Evolutionary conservation across 2,329 filamentous ascomycete genomes (phyloP), one percentile per base, ranked within the genome.

Genomic region (Epichloe gansuensis): DNA sequence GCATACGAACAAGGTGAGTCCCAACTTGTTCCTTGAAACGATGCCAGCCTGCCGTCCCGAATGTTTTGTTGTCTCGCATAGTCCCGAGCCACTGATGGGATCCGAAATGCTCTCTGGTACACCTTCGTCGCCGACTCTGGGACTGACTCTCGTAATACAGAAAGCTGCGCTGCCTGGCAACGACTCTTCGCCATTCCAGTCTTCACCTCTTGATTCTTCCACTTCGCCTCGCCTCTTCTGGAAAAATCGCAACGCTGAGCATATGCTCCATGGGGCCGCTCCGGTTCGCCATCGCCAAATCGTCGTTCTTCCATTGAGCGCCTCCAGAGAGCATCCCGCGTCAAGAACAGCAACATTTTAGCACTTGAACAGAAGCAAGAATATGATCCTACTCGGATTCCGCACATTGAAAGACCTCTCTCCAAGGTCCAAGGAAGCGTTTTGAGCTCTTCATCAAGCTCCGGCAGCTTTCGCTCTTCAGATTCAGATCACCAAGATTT

Each of bases 261-360:
- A 94, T 70, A 76, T 90, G 69, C 67, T 76, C 53, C 82, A 81
- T 58, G 75, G 79, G 75, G 76, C 54, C 76, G 81, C 49, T 69
- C 72, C 34, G 75, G 78, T 44, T 82, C 86, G 11, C 81, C 84
- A 7, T 85, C 85, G 46, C 83, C 88, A 23, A 84, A 82, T 54
- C 86, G 88, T 63, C 85, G 91, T 65, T 88, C 88, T 46, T 97
- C 91, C 17, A 91, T 98, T 60, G 93, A 98, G 77, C 91, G 91
- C 64, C 78, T 98, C 55, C 94, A 96, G 72, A 88, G 85, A 67
- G 91, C 90, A 35, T 95, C 91, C 52, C 86, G 93, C 55, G 93
- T 98, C 63, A 95, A 91, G 77, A 97, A 95, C 74, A 96, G 91
- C 78, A 95, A 85, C 72, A 96, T 97, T 77, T 88, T 95, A 66